These are phyloP conservation scores for Solanum etuberosum DNA, from an alignment of 257 asterid species.

Conservation along the genomic window DNA sequence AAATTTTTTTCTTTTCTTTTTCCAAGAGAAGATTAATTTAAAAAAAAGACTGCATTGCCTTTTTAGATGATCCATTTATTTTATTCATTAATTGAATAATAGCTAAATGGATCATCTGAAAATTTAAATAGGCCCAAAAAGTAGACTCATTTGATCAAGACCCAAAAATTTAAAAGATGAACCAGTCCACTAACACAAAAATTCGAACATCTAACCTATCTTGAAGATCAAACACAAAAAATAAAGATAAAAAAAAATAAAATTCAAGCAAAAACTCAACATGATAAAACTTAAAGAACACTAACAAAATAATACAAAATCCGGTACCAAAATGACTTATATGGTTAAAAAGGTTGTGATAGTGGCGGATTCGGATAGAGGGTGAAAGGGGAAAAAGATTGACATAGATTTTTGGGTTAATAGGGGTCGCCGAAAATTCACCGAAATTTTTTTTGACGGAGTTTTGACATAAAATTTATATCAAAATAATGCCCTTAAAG, in stretches of 20 bases:
- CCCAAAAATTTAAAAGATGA: background rate
- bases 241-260: no score
- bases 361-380: background rate
- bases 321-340: background rate
- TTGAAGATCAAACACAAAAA: background rate
- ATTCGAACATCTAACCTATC: background rate
- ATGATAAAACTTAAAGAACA: no score
- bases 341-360: background rate
- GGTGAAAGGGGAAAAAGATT: background rate
- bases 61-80: no score
- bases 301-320: no score
- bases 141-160: background rate
- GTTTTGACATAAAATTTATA: background rate
- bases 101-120: no score
- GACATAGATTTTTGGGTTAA: background rate
- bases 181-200: no score
- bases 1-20: no score
- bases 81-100: no score
- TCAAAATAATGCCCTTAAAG: background rate
- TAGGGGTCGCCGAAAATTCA: background rate
- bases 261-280: background rate
- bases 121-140: background rate
- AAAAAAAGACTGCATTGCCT: no score
- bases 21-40: no score
- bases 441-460: background rate